Evolutionary conservation across 1,284 basidiomycete species (phyloP).

Genomic region (Apiotrichum mycotoxinovorans): DNA sequence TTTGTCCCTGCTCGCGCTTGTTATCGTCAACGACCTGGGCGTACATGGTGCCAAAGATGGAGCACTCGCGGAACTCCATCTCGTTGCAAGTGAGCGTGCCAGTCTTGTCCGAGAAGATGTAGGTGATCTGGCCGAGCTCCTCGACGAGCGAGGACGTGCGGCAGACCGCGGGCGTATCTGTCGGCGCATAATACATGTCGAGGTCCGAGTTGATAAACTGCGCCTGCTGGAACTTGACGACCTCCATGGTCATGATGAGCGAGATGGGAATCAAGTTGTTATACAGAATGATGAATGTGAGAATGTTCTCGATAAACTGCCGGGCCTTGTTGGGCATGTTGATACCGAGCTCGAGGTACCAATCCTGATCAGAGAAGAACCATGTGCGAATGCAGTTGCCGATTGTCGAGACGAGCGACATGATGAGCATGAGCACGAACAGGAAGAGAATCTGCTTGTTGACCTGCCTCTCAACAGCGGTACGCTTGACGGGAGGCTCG

Average conservation of each 20-base stretch:
- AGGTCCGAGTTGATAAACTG: conserved; percentile 94
- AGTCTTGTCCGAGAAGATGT: conserved; percentile 98
- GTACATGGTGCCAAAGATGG: conserved; percentile 83
- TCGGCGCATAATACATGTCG: conserved; percentile 91
- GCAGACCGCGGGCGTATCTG: conserved; percentile 94
- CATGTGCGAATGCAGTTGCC: conserved; percentile 85
- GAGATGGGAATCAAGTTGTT: conserved; percentile 99
- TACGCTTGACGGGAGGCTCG: conserved; percentile 92
- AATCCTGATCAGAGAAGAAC: conserved; percentile 76
- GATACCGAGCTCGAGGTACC: conserved; percentile 63
- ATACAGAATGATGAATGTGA: conserved; percentile 98
- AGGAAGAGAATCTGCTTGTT: conserved; percentile 96
- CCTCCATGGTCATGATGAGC: conserved; percentile 98
- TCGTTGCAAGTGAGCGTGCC: conserved; percentile 95
- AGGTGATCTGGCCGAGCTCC: conserved; percentile 91
- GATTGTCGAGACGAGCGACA: conserved; percentile 87
- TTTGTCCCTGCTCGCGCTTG: conserved; percentile 60
- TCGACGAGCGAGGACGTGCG: conserved; percentile 96
- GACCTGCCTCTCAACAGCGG: conserved; percentile 92
- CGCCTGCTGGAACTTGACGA: conserved; percentile 98
- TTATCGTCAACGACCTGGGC: conserved; percentile 82
- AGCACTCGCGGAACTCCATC: conserved; percentile 95
- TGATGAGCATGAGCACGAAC: conserved; percentile 77
- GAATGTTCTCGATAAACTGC: conserved; percentile 83
- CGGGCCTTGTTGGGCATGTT: conserved; percentile 56